Evolutionary conservation across 225 moss, liverwort and hornwort genomes (phyloP), one percentile per base, ranked within the genome.

Genomic region (Pseudoscleropodium purum): DNA sequence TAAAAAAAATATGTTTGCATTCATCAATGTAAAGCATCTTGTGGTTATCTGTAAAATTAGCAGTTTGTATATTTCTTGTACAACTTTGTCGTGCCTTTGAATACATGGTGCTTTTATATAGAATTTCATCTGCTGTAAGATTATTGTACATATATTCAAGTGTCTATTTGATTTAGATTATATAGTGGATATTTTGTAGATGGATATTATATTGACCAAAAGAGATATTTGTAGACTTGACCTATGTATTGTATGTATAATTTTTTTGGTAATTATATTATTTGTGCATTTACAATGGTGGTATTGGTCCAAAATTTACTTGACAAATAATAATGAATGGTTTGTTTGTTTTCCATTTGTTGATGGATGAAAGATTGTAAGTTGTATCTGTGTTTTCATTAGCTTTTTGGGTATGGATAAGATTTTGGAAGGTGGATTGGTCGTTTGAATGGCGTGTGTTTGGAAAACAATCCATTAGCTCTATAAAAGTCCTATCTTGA

Each of bases 221-320:
- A 74, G 6, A 31, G 3, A 49, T 49, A 11, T 49, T 75, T 45
- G 6, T 0, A 0, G 1, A 2, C 10, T 74, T 74, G 1, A 6
- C 0, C 17, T 11, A 29, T 29, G 0, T 19, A 18, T 75, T 75
- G 11, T 30, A 1, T 0, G 0, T 75, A 18, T 47, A 31, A 30
- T 49, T 31, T 19, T 15, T 7, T 56, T 56, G 19, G 2, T 11
- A 31, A 19, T 31, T 31, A 11, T 30, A 0, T 31, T 31, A 75
- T 47, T 19, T 31, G 7, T 49, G 12, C 4, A 1, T 18, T 0
- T 19, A 0, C 4, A 49, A 3, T 49, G 2, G 19, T 31, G 7
- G 12, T 1, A 49, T 31, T 31, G 12, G 7, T 49, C 1, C 1
- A 11, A 0, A 31, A 19, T 47, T 75, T 47, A 49, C 19, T 18